Evolutionary conservation across 202 grass and related monocot genomes (phyloP), one percentile per base, ranked within the genome.

Genomic region (Schoenoplectus tabernaemontani): DNA sequence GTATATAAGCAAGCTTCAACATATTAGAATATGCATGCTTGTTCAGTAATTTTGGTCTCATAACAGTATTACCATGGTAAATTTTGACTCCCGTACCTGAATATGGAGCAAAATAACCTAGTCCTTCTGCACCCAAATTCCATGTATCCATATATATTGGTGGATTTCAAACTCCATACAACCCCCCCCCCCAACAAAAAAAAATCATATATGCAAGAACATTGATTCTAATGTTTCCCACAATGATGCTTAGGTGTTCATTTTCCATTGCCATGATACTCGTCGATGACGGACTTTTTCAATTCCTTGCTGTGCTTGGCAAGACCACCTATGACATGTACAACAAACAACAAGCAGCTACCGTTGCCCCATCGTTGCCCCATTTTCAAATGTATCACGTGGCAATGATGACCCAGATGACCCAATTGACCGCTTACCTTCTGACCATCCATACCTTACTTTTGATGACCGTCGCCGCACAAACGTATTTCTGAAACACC

Each of bases 261-360:
- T n/a, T 96, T 78, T 92, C 89, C 44, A 96, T 96, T 81, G 90
- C 93, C 30, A 96, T 96, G 87, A 96, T 96, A 76, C 57, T n/a
- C n/a, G n/a, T 96, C 22, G 93, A 87, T 13, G 93, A 96, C 11
- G 90, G 93, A 0, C 84, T 92, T 26, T 96, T 90, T 77, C 88
- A 96, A 36, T 96, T 96, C 33, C 34, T 88, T n/a, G 39, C 80
- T 17, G 86, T 94, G 9, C 82, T 94, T 1, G 15, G 86, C 0
- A 78, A 85, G 0, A 92, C 85, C 10, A 85, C 90, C 64, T 96
- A 96, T 78, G 85, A 90, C 86, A 80, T 93, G 57, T 91, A 93
- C 88, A 83, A 86, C 7, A 93, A 93, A 56, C 72, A 44, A 64
- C 57, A 53, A 20, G 81, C 3, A 76, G 10, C 15, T 47, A 66